Evolutionary conservation across 139 green algal species (phyloP), one percentile per base, ranked within the genome.

Genomic region (Micractinium conductrix): DNA sequence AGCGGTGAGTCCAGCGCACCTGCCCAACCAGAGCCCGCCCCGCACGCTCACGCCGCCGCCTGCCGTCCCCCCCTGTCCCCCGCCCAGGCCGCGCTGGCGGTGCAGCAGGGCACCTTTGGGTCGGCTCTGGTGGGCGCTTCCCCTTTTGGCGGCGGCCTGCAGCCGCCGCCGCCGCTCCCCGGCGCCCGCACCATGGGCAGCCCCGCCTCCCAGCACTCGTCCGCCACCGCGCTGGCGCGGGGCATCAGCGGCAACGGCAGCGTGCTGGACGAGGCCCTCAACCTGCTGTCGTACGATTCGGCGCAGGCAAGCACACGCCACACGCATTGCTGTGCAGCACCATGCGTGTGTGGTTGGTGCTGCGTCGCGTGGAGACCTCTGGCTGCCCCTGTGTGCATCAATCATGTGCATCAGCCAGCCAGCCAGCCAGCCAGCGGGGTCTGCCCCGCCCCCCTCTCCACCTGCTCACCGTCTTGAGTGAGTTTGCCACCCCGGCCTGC

Each of bases 261-360:
- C 55, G 75, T 81, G 38, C 78, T 92, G 48, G 83, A 91, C 26
- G 71, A 89, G 53, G 88, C 86, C 1, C 88, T 84, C 17, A 71
- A 79, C 44, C 72, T 91, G 72, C 80, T 91, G 16, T 43, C 60
- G 9, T 85, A 87, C 76, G 74, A 88, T 43, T 68, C 72, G 1
- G 43, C 82, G 6, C 73, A 82, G 40, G 85, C 76, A n/a, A 30
- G 65, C 60, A 68, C 60, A 68, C 24, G 60, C 2, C 19, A n/a
- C 14, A 5, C 3, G 37, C 38, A n/a, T n/a, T n/a, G n/a, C n/a
- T 58, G 48, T 58, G 60, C 7, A n/a, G 62, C 2, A 28, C 4
- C 19, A 10, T 70, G 62, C 2, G 62, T 38, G 62, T 35, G 62
- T 4, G 62, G 62, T 40, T n/a, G 62, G 62, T 16, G 6, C 53